Evolutionary conservation across 2,329 filamentous ascomycete species (phyloP).

Genomic region (Thelonectria blattea): DNA sequence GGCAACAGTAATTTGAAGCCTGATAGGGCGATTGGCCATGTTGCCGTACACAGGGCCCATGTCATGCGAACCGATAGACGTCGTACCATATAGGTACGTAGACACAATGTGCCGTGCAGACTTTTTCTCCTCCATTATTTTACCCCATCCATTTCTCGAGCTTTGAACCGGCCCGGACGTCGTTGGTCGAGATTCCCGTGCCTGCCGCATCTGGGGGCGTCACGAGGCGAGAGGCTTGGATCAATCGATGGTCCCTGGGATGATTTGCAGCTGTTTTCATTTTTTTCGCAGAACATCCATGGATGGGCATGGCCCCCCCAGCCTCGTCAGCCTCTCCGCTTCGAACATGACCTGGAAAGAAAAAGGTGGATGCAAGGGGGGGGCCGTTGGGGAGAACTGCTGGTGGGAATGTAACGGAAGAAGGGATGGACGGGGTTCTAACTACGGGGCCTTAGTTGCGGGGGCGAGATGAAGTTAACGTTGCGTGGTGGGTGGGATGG

Average conservation of each 20-base stretch:
- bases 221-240: not conserved
- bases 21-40: not conserved
- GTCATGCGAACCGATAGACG: not conserved
- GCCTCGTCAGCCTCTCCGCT: too few species aligned
- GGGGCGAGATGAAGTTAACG: not conserved
- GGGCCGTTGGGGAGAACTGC: too few species aligned
- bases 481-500: not conserved
- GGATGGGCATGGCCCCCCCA: too few species aligned
- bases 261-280: not conserved
- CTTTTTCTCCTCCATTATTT: not conserved
- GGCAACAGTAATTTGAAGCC: not conserved
- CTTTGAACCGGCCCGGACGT: not conserved
- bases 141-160: not conserved
- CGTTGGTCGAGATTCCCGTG: not conserved
- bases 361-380: too few species aligned
- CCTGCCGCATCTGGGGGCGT: not conserved
- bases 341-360: too few species aligned
- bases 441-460: not conserved
- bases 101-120: not conserved
- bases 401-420: not conserved
- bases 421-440: too few species aligned
- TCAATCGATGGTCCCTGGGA: not conserved
- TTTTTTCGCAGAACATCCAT: too few species aligned
- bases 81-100: slow-evolving; percentile 10
- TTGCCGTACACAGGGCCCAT: not conserved